Percentiles rank a stretch among this genome's conserved stretches.
phyloP scores from a whole-genome alignment of 805 yeast species.

The Lipomyces spencermartinsiae region DNA sequence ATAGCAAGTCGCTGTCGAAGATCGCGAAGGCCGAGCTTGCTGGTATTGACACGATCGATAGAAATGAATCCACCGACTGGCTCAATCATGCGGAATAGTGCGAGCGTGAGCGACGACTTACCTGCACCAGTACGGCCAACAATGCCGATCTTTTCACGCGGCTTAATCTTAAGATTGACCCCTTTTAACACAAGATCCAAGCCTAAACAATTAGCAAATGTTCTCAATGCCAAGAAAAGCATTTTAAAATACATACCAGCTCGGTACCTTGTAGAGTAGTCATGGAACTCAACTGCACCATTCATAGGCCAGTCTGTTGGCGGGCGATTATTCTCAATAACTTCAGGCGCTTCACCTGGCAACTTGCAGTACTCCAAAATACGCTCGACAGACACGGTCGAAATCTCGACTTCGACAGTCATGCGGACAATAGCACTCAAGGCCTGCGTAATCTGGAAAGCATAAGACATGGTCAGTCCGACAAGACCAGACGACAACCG shows the following conservation, averaged over 20 bases:
- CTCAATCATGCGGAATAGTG: conserved; percentile 84
- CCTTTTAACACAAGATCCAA: conserved; percentile 77
- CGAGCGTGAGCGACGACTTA: conserved; percentile 82
- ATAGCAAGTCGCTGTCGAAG: conserved; percentile 78
- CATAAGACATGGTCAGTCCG: conserved; percentile 92
- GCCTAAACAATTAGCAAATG: conserved; percentile 40
- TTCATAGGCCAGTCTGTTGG: conserved; percentile 70
- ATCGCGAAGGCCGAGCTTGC: conserved; percentile 74
- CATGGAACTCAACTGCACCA: conserved; percentile 69
- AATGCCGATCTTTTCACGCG: conserved; percentile 87
- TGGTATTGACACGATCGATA: conserved; percentile 73
- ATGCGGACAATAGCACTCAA: conserved; percentile 96
- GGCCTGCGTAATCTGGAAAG: conserved; percentile 88
- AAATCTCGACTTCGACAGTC: conserved; percentile 98
- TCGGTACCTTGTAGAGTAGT: conserved; percentile 85
- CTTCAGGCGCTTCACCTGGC: conserved; percentile 78
- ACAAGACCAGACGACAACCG: conserved; percentile 86
- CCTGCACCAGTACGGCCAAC: conserved; percentile 99
- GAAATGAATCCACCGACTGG: conserved; percentile 67
- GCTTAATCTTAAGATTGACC: conserved; percentile 65
- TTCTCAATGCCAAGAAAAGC: background rate
- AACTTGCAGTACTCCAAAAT: conserved; percentile 82
- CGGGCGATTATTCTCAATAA: conserved; percentile 70
- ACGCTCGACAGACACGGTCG: conserved; percentile 95
- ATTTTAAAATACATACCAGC: conserved; percentile 48